Evolutionary conservation across 345 rosid genomes (phyloP), one percentile per base, ranked within the genome.

Genomic region (Hibiscus tridactylites): DNA sequence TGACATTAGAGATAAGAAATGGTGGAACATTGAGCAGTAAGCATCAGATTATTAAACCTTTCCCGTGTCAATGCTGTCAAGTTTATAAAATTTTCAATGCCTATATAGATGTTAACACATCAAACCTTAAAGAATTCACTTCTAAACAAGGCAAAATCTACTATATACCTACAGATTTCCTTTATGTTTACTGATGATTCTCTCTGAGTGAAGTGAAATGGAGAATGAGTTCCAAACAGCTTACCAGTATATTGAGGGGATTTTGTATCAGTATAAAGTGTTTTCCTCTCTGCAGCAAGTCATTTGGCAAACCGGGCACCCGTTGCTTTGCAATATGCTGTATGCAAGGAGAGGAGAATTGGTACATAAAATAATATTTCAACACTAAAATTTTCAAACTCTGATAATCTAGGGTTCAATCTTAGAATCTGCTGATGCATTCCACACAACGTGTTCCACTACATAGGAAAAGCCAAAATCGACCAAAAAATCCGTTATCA

Each of bases 281-380:
- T 62, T 89, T 89, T 75, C 93, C 97, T 79, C 85, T 88, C 79
- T 82, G 82, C 88, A 93, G 75, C 74, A 91, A 76, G 70, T 91
- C 91, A 76, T 29, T 76, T 44, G 92, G 84, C 76, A 91, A 81
- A 76, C 92, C 87, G 26, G 82, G 79, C 26, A 89, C 21, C 68
- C 88, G 72, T 60, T 91, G 81, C 82, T 93, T 90, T 73, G 88
- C 80, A 0, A 93, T 80, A 75, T 93, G 95, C 97, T 93, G 85
- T 39, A 57, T 29, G 70, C 21, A 65, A 6, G 31, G 44, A 71
- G 67, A 61, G 3, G 35, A 33, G 37, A 70, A 24, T 5, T 21
- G 60, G 9, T 24, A 61, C 5, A 50, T 19, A 56, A 75, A 63
- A n/a, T 9, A 35, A 28, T 46, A 69, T 50, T 10, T 35, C 31